phyloP scores from a whole-genome alignment of 2,329 filamentous ascomycete species.

The Colletotrichum sublineola region DNA sequence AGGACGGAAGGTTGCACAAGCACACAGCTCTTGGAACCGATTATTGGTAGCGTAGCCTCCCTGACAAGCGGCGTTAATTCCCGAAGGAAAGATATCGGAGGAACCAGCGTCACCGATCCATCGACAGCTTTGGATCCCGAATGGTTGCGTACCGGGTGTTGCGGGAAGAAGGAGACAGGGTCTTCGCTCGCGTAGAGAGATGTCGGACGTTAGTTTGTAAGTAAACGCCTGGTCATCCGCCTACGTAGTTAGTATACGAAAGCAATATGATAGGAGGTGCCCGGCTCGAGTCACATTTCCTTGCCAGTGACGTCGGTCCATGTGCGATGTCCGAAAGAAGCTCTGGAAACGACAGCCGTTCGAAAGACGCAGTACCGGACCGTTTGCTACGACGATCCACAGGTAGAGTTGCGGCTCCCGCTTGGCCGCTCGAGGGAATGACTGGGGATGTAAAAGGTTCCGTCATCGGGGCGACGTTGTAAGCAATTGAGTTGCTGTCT shows the following conservation, averaged over 20 bases:
- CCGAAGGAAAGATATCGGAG: neutral
- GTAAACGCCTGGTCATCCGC: neutral
- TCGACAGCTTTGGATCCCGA: neutral
- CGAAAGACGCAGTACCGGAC: neutral
- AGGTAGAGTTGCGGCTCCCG: slow-evolving; percentile 3
- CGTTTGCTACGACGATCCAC: neutral
- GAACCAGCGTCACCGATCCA: neutral
- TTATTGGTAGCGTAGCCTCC: neutral
- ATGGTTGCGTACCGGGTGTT: neutral
- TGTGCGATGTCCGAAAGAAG: neutral
- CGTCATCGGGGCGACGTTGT: slow-evolving; percentile 9
- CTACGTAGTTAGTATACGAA: neutral
- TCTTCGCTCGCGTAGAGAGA: neutral
- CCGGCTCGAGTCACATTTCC: neutral
- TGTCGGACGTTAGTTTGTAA: neutral
- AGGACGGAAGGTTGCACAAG: too few species aligned
- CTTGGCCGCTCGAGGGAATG: neutral
- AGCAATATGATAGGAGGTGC: neutral
- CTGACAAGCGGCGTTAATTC: neutral
- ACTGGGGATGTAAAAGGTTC: neutral
- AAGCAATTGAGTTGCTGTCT: slow-evolving; percentile 24
- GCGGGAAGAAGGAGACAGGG: neutral
- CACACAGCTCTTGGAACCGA: too few species aligned
- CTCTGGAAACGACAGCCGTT: neutral
- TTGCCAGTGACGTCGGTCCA: neutral